These are phyloP conservation scores for Ogataea nitratoaversa DNA, from an alignment of 805 yeast genomes.

Conservation along the genomic window DNA sequence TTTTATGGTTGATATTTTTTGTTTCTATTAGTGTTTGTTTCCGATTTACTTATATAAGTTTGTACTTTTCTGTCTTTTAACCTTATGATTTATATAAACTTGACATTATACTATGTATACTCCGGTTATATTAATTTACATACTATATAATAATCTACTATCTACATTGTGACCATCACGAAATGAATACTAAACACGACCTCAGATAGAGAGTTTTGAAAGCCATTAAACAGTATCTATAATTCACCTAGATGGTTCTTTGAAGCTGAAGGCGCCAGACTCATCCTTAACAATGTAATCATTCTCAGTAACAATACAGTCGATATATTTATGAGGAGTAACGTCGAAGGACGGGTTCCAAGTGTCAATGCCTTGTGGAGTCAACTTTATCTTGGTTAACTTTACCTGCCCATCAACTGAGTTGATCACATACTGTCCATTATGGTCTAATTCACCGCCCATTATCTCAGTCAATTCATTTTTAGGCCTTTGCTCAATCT, in stretches of 20 bases:
- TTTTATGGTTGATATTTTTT: too few relatives aligned
- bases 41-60: too few relatives aligned
- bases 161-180: neutral
- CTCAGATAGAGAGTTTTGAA: too few relatives aligned
- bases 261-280: slow-evolving; percentile 42
- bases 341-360: slow-evolving; percentile 98
- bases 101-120: too few relatives aligned
- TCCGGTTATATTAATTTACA: too few relatives aligned
- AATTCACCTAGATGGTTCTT: neutral
- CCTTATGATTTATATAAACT: too few relatives aligned
- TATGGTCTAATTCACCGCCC: slow-evolving; percentile 53
- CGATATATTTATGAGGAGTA: slow-evolving; percentile 78
- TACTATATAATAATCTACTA: too few relatives aligned
- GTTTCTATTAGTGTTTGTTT: too few relatives aligned
- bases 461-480: slow-evolving; percentile 71
- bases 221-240: too few relatives aligned
- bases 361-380: slow-evolving; percentile 78
- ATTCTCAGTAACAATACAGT: slow-evolving; percentile 85
- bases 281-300: slow-evolving; percentile 48
- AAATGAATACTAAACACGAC: neutral
- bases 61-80: too few relatives aligned
- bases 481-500: slow-evolving; percentile 84
- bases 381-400: slow-evolving; percentile 60
- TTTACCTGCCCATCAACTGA: slow-evolving; percentile 18
- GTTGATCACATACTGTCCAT: slow-evolving; percentile 29